Conservation (phyloP, 768 basidiomycete genomes). For the Lyophyllum semitale region DNA sequence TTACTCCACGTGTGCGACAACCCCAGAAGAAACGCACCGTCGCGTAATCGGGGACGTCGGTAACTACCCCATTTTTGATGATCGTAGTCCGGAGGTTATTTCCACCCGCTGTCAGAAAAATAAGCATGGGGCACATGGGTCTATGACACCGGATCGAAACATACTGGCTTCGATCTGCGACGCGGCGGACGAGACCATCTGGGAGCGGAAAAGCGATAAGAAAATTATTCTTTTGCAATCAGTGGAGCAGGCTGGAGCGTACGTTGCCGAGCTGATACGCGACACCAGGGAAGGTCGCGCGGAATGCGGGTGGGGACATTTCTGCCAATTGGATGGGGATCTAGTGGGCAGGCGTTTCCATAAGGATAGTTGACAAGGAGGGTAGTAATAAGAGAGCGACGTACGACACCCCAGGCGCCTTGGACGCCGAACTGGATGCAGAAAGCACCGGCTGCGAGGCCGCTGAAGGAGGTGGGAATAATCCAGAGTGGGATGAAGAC, state of each 20-base stretch:
- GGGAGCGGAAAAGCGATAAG: constrained; percentile 2
- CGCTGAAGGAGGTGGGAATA: constrained; percentile 66
- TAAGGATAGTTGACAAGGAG: constrained; percentile 24
- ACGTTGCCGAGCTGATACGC: constrained; percentile 83
- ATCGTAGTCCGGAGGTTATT: constrained; percentile 55
- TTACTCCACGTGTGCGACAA: not conserved
- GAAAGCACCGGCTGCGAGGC: constrained; percentile 82
- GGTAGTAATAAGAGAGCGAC: constrained; percentile 42
- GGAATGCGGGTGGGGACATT: constrained; percentile 85
- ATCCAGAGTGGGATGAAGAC: constrained; percentile 82
- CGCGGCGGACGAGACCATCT: constrained; percentile 71
- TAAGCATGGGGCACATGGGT: too few species aligned
- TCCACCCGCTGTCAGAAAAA: constrained; percentile 52
- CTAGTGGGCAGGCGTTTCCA: constrained; percentile 38
- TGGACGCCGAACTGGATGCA: constrained; percentile 88
- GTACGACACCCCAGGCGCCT: constrained; percentile 86
- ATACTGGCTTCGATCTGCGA: constrained; percentile 78
- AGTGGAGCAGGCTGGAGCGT: constrained; percentile 28
- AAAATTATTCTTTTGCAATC: too few species aligned
- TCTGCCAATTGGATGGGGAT: constrained; percentile 81
- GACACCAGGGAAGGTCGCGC: constrained; percentile 85
- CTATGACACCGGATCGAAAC: constrained; percentile 24
- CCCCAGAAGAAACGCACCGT: constrained; percentile 28
- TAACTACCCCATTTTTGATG: constrained; percentile 40
- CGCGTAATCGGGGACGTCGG: constrained; percentile 64